A percentile compares a stretch with the other conserved stretches of the same genome.
Evolutionary conservation across 352 stramenopile species (phyloP).

Genomic region (Aphanomyces stellatus): DNA sequence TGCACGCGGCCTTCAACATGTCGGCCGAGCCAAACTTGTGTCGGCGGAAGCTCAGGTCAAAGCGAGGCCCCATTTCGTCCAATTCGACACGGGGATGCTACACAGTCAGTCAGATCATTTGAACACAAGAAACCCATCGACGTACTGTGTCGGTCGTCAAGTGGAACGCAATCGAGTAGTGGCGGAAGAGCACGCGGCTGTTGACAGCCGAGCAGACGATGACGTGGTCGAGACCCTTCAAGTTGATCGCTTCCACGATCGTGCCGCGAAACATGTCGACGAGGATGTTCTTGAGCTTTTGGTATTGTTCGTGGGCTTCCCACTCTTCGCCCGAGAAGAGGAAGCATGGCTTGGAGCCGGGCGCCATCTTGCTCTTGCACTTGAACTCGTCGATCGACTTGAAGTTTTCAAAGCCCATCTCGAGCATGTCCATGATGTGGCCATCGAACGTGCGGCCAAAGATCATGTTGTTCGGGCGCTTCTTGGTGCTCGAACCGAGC

Average conservation of each 20-base stretch:
- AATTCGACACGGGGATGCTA: slow-evolving; percentile 76
- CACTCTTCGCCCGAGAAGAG: slow-evolving; percentile 94
- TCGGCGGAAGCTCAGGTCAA: slow-evolving; percentile 88
- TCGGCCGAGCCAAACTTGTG: slow-evolving; percentile 93
- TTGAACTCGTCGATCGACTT: slow-evolving; percentile 91
- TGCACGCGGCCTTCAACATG: slow-evolving; percentile 92
- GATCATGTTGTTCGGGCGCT: slow-evolving; percentile 97
- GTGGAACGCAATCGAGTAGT: slow-evolving; percentile 95
- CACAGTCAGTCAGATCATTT: slow-evolving; percentile 1
- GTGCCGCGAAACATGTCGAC: slow-evolving; percentile 97
- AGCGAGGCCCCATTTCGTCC: slow-evolving; percentile 85
- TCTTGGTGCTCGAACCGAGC: slow-evolving; percentile 97
- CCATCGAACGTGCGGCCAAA: slow-evolving; percentile 97
- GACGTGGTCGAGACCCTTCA: slow-evolving; percentile 95
- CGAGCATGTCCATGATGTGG: slow-evolving; percentile 97
- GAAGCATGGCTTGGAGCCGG: slow-evolving; percentile 93
- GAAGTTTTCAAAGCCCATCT: slow-evolving; percentile 95
- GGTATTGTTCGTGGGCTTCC: slow-evolving; percentile 84
- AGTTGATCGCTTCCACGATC: slow-evolving; percentile 91
- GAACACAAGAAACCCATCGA: slow-evolving; percentile 20
- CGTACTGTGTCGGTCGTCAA: slow-evolving; percentile 65
- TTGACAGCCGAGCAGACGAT: slow-evolving; percentile 95
- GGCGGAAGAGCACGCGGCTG: slow-evolving; percentile 90
- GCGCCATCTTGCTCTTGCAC: slow-evolving; percentile 86
- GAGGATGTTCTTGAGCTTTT: slow-evolving; percentile 92